Percentiles rank a stretch among this genome's conserved stretches.
These are phyloP conservation scores for Vitis labrusca DNA, from an alignment of 164 flowering plant species.

Conservation along the genomic window DNA sequence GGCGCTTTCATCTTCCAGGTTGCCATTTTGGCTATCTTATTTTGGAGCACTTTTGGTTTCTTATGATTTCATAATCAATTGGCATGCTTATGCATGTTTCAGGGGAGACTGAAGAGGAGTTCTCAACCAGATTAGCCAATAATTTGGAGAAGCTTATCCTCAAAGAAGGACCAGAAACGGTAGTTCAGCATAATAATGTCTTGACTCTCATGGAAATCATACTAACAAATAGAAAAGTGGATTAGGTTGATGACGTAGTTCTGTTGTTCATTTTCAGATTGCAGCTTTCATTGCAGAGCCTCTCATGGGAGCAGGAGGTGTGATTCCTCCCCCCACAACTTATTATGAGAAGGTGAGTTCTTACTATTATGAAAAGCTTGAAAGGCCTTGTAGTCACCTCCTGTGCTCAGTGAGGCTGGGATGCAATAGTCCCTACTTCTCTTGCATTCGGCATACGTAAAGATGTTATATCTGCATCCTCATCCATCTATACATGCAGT, in stretches of 20 bases:
- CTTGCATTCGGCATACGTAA: not conserved
- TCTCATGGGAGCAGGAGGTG: slow-evolving; percentile 99
- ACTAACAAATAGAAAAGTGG: not conserved
- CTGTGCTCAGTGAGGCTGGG: too few relatives aligned
- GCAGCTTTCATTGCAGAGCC: slow-evolving; percentile 99
- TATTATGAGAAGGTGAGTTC: slow-evolving; percentile 87
- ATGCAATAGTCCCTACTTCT: too few relatives aligned
- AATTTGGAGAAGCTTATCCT: slow-evolving; percentile 90
- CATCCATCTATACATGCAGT: too few relatives aligned
- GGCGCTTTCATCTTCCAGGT: slow-evolving; percentile 98
- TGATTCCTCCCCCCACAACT: slow-evolving; percentile 89
- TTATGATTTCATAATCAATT: not conserved
- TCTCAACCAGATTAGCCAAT: slow-evolving; percentile 84
- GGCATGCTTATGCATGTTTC: slow-evolving; percentile 12
- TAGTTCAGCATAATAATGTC: slow-evolving; percentile 24
- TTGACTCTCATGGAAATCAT: not conserved
- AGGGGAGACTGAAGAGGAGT: slow-evolving; percentile 97
- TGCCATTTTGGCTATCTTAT: not conserved
- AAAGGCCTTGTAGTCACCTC: too few relatives aligned
- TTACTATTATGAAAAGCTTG: not conserved
- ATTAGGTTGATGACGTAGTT: not conserved
- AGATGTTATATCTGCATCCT: not conserved
- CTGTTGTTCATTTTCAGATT: slow-evolving; percentile 50
- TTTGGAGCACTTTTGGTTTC: too few relatives aligned
- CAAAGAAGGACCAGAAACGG: slow-evolving; percentile 98